Percentiles rank a stretch among this genome's conserved stretches.
phyloP scores from a whole-genome alignment of 805 yeast species.

The Cyberlindnera subsufficiens region DNA sequence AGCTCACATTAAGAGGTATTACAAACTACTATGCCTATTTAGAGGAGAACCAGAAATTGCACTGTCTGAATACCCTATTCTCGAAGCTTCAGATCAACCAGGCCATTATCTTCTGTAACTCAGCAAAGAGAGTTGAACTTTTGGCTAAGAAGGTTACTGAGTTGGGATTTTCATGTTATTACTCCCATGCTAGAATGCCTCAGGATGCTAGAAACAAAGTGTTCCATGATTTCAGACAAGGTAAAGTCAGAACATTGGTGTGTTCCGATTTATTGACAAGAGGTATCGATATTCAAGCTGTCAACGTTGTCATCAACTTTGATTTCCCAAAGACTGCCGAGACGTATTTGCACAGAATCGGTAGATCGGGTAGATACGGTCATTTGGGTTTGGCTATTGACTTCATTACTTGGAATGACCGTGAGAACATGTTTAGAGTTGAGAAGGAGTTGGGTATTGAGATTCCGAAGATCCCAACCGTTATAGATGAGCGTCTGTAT shows the following conservation, averaged over 20 bases:
- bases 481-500: conserved; percentile 81
- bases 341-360: conserved; percentile 95
- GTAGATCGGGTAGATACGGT: conserved; percentile 98
- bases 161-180: conserved; percentile 92
- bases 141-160: conserved; percentile 95
- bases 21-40: conserved; percentile 98
- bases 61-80: conserved; percentile 91
- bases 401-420: conserved; percentile 93
- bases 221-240: conserved; percentile 97
- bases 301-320: conserved; percentile 94
- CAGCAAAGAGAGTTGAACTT: conserved; percentile 92
- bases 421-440: conserved; percentile 87
- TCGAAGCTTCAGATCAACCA: conserved; percentile 94
- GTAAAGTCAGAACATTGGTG: conserved; percentile 93
- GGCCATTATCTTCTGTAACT: conserved; percentile 94
- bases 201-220: conserved; percentile 96
- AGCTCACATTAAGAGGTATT: conserved; percentile 90
- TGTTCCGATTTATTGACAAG: conserved; percentile 95
- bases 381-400: conserved; percentile 97
- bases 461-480: conserved; percentile 93
- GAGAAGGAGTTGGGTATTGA: conserved; percentile 98
- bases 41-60: conserved; percentile 92
- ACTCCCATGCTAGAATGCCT: conserved; percentile 96
- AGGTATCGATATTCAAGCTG: conserved; percentile 99
- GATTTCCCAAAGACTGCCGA: conserved; percentile 98